These are phyloP conservation scores for Lolium multiflorum DNA, from an alignment of 176 grass and related monocot species.

Conservation along the genomic window DNA sequence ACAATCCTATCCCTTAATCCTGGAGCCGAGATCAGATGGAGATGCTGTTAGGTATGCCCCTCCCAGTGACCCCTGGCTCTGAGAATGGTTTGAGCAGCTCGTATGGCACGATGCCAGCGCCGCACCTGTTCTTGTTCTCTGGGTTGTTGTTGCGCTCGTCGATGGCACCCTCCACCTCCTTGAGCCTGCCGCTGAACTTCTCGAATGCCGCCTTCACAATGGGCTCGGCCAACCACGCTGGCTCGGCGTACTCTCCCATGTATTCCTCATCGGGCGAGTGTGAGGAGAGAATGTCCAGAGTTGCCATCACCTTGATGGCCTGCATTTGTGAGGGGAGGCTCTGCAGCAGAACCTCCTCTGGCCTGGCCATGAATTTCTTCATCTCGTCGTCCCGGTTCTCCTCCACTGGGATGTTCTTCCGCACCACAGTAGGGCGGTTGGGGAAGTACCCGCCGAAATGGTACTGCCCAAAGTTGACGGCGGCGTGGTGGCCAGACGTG, in stretches of 20 bases:
- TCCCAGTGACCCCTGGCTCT: slow-evolving; percentile 77
- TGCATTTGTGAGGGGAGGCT: slow-evolving; percentile 76
- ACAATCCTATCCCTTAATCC: background rate
- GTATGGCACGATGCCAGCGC: slow-evolving; percentile 85
- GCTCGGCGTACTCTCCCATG: slow-evolving; percentile 61
- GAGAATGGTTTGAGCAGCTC: slow-evolving; percentile 91
- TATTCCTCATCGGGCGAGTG: slow-evolving; percentile 97
- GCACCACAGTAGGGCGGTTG: background rate
- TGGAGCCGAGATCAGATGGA: slow-evolving; percentile 60
- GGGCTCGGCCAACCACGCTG: slow-evolving; percentile 63
- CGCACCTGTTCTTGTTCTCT: slow-evolving; percentile 64
- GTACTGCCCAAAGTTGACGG: slow-evolving; percentile 22
- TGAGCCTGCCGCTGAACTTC: slow-evolving; percentile 75
- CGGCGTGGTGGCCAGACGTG: background rate
- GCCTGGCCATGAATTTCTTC: slow-evolving; percentile 52
- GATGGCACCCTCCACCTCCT: slow-evolving; percentile 76
- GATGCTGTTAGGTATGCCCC: slow-evolving; percentile 89
- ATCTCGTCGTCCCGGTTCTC: slow-evolving; percentile 40
- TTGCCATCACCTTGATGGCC: slow-evolving; percentile 67
- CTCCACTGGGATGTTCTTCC: slow-evolving; percentile 75
- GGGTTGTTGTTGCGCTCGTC: slow-evolving; percentile 66
- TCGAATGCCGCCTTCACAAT: slow-evolving; percentile 73
- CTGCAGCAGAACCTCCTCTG: slow-evolving; percentile 61
- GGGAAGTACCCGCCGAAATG: slow-evolving; percentile 1
- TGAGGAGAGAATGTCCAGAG: slow-evolving; percentile 77